Conservation (phyloP, 2,329 filamentous ascomycete species). For the Aspergillus sojae region DNA sequence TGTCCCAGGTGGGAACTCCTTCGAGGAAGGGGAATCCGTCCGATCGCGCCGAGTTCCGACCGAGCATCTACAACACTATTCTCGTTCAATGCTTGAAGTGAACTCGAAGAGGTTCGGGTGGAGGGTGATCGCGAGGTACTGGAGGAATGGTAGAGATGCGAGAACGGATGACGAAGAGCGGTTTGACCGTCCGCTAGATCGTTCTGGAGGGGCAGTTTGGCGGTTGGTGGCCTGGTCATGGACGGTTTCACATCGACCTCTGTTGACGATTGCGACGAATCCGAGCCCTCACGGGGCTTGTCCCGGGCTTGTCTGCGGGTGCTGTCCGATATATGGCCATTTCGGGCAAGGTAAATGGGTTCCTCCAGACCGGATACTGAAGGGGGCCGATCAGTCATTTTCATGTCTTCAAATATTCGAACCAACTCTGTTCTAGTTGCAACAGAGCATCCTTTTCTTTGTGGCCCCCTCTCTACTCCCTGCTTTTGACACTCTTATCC, state of each 20-base stretch:
- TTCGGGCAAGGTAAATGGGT: slow-evolving; percentile 25
- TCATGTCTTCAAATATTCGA: slow-evolving; percentile 29
- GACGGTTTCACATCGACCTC: slow-evolving; percentile 26
- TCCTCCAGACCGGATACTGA: slow-evolving; percentile 36
- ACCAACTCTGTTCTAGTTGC: slow-evolving; percentile 27
- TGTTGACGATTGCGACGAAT: slow-evolving; percentile 21
- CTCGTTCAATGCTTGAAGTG: slow-evolving; percentile 45
- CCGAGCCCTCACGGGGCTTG: slow-evolving; percentile 26
- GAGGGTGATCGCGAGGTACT: slow-evolving; percentile 39
- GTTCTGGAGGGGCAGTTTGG: slow-evolving; percentile 29
- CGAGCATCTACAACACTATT: slow-evolving; percentile 39
- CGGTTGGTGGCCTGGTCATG: slow-evolving; percentile 27
- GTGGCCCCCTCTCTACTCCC: slow-evolving; percentile 10
- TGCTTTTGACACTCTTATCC: neutral
- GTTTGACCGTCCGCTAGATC: slow-evolving; percentile 34
- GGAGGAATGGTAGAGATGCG: slow-evolving; percentile 39
- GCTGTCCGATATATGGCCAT: slow-evolving; percentile 28
- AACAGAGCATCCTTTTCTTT: slow-evolving; percentile 34
- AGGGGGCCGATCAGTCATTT: slow-evolving; percentile 36
- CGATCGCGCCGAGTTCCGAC: slow-evolving; percentile 30
- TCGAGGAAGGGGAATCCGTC: slow-evolving; percentile 28
- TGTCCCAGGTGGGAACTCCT: slow-evolving; percentile 32
- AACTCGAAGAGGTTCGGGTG: slow-evolving; percentile 46
- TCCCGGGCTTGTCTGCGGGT: slow-evolving; percentile 21
- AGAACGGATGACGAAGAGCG: slow-evolving; percentile 35